Base-by-base conservation (phyloP, 495 filamentous ascomycete species). In the Aspergillus baeticus region DNA sequence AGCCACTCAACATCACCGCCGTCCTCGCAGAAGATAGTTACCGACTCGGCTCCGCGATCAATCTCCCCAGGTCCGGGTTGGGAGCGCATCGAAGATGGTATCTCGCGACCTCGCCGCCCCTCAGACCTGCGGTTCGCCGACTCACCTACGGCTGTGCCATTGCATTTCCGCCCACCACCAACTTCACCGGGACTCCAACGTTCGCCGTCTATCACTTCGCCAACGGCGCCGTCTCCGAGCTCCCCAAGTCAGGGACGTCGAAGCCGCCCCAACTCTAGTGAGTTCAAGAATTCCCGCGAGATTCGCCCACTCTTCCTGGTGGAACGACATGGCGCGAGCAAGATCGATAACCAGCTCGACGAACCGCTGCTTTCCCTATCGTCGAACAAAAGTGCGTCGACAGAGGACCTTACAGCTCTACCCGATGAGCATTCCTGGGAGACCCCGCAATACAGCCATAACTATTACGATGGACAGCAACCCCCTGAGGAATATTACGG, bases 301-400 rank as follows among this genome's bases (percentile, higher is more conserved):
- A 75, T 79, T 33, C 68, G 77, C 8, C 79, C 79, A 0, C 62
- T 82, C 21, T 79, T 71, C 71, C 72, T 78, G 6, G 79, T 81
- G 5, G 77, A 80, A 51, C 72, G 71, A 18, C 70, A 80, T 60
- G 68, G 73, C 18, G 52, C 71, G 14, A 63, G 55, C 17, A 78
- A 80, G 63, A 45, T 55, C n/a, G 75, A 80, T 13, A 43, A 61
- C 7, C 64, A 69, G 36, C 31, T 51, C 6, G 72, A 72, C 15
- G 77, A 78, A 39, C 58, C 61, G 2, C 63, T 79, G 17, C 78
- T 77, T 44, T 78, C 79, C 3, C 66, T 81, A 13, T 78, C 78
- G 45, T 78, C 77, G 10, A 82, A 77, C 64, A 75, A 75, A 17
- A 69, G 64, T 23, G 69, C 72, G 0, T 81, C 77, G 3, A 55